Evolutionary conservation across 2,329 filamentous ascomycete genomes (phyloP), one percentile per base, ranked within the genome.

Genomic region (Scedosporium apiospermum): DNA sequence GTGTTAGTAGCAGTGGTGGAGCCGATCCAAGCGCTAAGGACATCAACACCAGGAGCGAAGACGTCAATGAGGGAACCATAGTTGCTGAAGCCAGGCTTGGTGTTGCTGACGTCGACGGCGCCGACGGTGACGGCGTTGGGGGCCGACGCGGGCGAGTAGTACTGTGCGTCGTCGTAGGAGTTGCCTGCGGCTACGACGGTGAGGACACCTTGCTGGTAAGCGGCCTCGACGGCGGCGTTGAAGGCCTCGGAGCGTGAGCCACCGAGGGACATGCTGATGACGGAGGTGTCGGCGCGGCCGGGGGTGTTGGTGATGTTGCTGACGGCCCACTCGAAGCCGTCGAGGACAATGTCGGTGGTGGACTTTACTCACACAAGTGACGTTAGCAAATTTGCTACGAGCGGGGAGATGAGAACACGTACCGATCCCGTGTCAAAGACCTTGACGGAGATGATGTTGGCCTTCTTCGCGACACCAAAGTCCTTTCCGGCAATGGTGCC

Each of bases 171-270:
- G n/a, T 68, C 69, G 65, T 74, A 71, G 23, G 73, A 72, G 69
- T 85, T 85, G 18, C 83, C 83, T 21, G 83, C 82, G 3, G 83
- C 82, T 0, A 83, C 81, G 34, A 81, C 78, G 2, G 80, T 75
- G 60, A 82, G 76, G 38, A 86, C 72, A 23, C 82, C 82, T 1
- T 70, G 68, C 23, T 68, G 67, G 67, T 77, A 77, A 59, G 81
- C 79, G 27, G 71, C 73, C 44, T 77, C 73, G 18, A 84, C 75
- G 57, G 81, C 80, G 42, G 67, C 69, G 75, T 84, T 84, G 68
- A 83, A 74, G 53, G 82, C 73, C 0, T 71, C 65, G 0, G 78
- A 80, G 63, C 68, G 70, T 34, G 68, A 63, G 2, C 79, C 80
- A 12, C 82, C 82, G 2, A 86, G 76, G 23, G 80, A 84, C 79